These are phyloP conservation scores for Medakamo hakoo DNA, from an alignment of 139 green algal species.

Conservation along the genomic window DNA sequence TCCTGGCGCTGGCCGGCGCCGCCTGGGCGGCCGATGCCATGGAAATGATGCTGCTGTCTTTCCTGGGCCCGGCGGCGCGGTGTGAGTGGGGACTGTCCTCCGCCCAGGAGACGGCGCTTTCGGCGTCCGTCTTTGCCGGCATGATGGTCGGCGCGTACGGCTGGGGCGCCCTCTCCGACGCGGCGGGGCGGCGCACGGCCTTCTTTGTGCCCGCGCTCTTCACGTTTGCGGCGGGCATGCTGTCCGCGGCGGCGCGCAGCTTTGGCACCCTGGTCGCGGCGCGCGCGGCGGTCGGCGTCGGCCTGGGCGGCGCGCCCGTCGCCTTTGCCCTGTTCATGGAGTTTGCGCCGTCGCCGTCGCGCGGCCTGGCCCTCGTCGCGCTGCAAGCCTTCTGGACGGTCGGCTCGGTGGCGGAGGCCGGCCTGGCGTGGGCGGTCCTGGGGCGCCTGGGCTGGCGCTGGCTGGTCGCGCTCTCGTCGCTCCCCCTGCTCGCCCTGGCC, in stretches of 20 bases:
- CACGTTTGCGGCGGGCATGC: slow-evolving; percentile 29
- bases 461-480: slow-evolving; percentile 31
- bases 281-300: slow-evolving; percentile 39
- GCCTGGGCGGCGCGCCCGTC: slow-evolving; percentile 47
- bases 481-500: slow-evolving; percentile 32
- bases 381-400: slow-evolving; percentile 60
- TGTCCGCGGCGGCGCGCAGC: slow-evolving; percentile 28
- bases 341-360: slow-evolving; percentile 30
- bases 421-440: slow-evolving; percentile 53
- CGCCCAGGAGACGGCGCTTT: slow-evolving; percentile 33
- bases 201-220: slow-evolving; percentile 36
- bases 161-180: slow-evolving; percentile 45
- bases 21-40: slow-evolving; percentile 67
- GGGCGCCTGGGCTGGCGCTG: slow-evolving; percentile 42
- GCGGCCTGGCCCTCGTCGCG: slow-evolving; percentile 37
- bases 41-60: slow-evolving; percentile 72
- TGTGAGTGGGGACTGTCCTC: slow-evolving; percentile 45
- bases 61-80: slow-evolving; percentile 43
- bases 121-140: slow-evolving; percentile 43
- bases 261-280: slow-evolving; percentile 29
- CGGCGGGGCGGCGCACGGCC: slow-evolving; percentile 21
- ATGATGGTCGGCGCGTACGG: slow-evolving; percentile 42
- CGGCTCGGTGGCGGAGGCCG: slow-evolving; percentile 43
- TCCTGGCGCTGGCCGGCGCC: slow-evolving; percentile 48
- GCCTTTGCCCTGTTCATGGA: slow-evolving; percentile 53